Evolutionary conservation across 2,329 filamentous ascomycete species (phyloP).

Genomic region (Simplicillium aogashimaense): DNA sequence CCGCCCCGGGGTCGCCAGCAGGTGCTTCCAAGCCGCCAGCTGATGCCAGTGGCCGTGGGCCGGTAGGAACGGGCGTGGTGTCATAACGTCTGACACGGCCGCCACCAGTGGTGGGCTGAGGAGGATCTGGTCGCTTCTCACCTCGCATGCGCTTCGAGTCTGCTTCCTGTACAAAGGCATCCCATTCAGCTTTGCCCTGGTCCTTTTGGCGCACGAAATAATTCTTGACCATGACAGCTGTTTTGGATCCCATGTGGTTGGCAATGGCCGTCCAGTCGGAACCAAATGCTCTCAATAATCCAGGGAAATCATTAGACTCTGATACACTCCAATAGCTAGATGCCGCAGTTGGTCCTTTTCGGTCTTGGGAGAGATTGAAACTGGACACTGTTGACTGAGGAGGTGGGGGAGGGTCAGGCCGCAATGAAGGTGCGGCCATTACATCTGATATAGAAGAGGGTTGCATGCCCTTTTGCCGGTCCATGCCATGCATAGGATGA

Average conservation of each 20-base stretch:
- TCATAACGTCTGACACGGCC: constrained; percentile 41
- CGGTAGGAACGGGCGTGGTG: constrained; percentile 22
- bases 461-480: constrained; percentile 3
- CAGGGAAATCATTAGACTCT: constrained; percentile 68
- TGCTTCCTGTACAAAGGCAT: constrained; percentile 48
- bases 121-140: constrained; percentile 50
- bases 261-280: constrained; percentile 72
- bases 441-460: constrained; percentile 37
- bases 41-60: constrained; percentile 34
- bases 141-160: constrained; percentile 44
- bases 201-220: constrained; percentile 57
- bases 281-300: constrained; percentile 63
- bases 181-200: constrained; percentile 48
- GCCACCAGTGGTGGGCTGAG: constrained; percentile 37
- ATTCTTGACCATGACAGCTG: constrained; percentile 75
- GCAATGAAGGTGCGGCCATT: constrained; percentile 45
- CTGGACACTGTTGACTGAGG: constrained; percentile 37
- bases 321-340: constrained; percentile 85
- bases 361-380: constrained; percentile 41
- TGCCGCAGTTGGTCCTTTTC: constrained; percentile 45
- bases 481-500: constrained; percentile 15
- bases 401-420: constrained; percentile 40
- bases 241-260: constrained; percentile 73
- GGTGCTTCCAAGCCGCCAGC: constrained; percentile 13
- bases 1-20: no score